Evolutionary conservation across 2,329 filamentous ascomycete species (phyloP).

Genomic region (Fusarium oxysporum): DNA sequence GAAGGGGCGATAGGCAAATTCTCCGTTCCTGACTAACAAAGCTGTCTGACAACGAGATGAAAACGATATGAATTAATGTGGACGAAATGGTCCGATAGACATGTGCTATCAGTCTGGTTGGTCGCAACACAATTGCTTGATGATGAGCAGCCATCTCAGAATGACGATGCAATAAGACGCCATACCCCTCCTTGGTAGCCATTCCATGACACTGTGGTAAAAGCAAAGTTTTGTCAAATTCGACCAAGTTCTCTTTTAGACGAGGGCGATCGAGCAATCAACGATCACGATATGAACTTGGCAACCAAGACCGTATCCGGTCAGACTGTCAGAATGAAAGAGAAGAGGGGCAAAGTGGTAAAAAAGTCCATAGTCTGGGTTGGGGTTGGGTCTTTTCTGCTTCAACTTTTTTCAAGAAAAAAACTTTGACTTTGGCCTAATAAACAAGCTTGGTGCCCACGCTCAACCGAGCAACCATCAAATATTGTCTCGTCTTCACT

Average conservation of each 20-base stretch:
- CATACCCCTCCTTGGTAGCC: constrained; percentile 22
- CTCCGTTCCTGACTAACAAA: constrained; percentile 36
- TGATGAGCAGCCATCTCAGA: constrained; percentile 44
- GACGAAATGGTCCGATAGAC: constrained; percentile 11
- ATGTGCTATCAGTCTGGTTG: constrained; percentile 16
- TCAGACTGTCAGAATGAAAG: constrained; percentile 1
- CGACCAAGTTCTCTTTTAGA: constrained; percentile 1
- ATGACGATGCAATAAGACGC: constrained; percentile 40
- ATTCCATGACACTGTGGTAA: constrained; percentile 2
- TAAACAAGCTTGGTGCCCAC: constrained; percentile 24
- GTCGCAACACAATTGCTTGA: constrained; percentile 16
- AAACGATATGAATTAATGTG: constrained; percentile 1
- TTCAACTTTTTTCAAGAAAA: constrained; percentile 9
- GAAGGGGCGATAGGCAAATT: constrained; percentile 14
- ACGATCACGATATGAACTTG: constrained; percentile 15
- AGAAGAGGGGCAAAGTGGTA: constrained; percentile 29
- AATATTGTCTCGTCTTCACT: constrained; percentile 2
- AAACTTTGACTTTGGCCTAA: constrained; percentile 27
- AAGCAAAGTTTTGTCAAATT: constrained; percentile 18
- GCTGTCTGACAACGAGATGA: constrained; percentile 28
- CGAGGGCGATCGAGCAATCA: constrained; percentile 15
- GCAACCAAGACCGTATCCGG: constrained; percentile 21
- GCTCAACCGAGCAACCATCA: constrained; percentile 10
- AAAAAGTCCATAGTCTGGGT: constrained; percentile 36
- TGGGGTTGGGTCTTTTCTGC: constrained; percentile 15